Percentiles rank a stretch among this genome's conserved stretches.
Evolutionary conservation across 441 rosid genomes (phyloP).

Genomic region (Pelargonium cotyledonis): DNA sequence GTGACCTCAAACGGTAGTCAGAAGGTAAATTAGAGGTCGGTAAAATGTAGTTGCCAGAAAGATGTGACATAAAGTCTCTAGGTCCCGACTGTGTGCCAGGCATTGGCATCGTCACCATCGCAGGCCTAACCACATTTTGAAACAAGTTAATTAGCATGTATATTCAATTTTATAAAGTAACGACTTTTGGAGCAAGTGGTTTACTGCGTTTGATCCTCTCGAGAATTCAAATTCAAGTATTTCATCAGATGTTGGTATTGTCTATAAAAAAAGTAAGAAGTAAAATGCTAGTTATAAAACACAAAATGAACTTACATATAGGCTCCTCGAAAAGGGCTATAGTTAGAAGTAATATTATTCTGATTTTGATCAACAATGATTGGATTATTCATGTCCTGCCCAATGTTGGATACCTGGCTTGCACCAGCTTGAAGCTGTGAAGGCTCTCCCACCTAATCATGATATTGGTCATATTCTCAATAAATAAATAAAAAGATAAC

Average conservation of each 20-base stretch:
- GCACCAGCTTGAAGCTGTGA: background rate
- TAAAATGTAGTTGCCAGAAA: background rate
- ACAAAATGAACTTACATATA: background rate
- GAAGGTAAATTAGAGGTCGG: constrained; percentile 3
- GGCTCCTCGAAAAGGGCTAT: background rate
- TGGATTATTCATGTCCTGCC: constrained; percentile 6
- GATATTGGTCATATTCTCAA: background rate
- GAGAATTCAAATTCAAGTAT: no score
- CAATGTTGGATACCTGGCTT: background rate
- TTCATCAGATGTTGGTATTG: no score
- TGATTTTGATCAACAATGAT: background rate
- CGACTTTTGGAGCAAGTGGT: no score
- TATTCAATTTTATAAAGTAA: background rate
- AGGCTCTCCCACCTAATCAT: background rate
- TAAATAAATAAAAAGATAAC: background rate
- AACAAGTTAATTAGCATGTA: background rate
- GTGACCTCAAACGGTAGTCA: background rate
- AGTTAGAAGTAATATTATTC: background rate
- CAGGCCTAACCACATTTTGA: background rate
- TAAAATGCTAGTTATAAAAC: background rate
- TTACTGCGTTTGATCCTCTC: no score
- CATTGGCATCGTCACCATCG: background rate
- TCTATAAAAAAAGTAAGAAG: background rate
- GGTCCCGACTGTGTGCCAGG: background rate
- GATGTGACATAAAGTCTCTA: background rate